Percentiles rank a stretch among this genome's conserved stretches.
Evolutionary conservation across 306 rosid species (phyloP).

Genomic region (Castanea sativa): DNA sequence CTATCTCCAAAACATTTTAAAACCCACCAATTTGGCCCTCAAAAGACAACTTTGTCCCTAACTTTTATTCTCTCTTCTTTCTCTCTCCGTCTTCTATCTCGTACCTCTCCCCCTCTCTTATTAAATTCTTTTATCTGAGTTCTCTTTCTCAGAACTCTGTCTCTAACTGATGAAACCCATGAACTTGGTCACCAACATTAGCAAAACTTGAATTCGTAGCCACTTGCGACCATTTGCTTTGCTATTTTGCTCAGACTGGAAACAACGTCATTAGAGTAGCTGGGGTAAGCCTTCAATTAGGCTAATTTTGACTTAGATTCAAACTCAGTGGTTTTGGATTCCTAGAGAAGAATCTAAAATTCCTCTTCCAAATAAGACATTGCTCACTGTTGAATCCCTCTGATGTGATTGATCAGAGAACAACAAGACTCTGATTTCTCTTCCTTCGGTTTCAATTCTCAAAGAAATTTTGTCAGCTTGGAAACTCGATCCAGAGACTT

Average conservation of each 20-base stretch:
- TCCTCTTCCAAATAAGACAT: slow-evolving; percentile 67
- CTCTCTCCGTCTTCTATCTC: too few species aligned
- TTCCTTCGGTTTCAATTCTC: slow-evolving; percentile 17
- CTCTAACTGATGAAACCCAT: too few species aligned
- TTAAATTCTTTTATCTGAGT: too few species aligned
- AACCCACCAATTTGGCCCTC: too few species aligned
- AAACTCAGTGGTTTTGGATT: slow-evolving; percentile 27
- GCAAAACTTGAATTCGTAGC: slow-evolving; percentile 48
- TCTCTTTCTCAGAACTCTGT: too few species aligned
- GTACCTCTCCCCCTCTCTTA: too few species aligned
- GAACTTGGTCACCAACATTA: too few species aligned
- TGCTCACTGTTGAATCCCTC: slow-evolving; percentile 40
- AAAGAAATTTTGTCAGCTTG: slow-evolving; percentile 27
- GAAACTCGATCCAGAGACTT: slow-evolving; percentile 43
- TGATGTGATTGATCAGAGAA: slow-evolving; percentile 45
- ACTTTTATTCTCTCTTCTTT: too few species aligned
- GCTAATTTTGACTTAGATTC: slow-evolving; percentile 18
- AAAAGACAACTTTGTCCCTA: too few species aligned
- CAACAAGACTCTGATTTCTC: not conserved
- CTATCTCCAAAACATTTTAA: too few species aligned
- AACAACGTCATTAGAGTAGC: slow-evolving; percentile 39
- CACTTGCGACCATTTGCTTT: slow-evolving; percentile 34
- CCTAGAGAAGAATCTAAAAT: slow-evolving; percentile 51
- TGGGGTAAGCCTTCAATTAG: slow-evolving; percentile 26
- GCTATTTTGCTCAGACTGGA: slow-evolving; percentile 34